These are phyloP conservation scores for Lunasporangiospora selenospora DNA, from an alignment of 192 early-diverging fungal species.

Conservation along the genomic window DNA sequence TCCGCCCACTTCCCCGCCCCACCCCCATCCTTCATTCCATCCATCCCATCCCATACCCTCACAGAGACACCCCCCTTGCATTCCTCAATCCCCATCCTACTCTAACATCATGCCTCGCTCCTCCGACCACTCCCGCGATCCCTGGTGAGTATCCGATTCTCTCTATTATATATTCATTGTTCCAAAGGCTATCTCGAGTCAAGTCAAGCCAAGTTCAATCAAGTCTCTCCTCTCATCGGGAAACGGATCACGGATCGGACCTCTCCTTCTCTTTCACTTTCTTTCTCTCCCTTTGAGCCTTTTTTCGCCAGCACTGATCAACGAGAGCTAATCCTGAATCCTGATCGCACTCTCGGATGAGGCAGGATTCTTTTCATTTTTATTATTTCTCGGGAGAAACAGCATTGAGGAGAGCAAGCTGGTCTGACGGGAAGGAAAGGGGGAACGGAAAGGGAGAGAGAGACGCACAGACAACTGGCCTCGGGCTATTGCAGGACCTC, in stretches of 20 bases:
- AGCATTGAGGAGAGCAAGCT: too few species aligned
- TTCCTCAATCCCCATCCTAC: neutral
- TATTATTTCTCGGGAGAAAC: too few species aligned
- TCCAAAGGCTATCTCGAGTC: neutral
- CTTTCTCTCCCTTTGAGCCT: neutral
- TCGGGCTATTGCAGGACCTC: too few species aligned
- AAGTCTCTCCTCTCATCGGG: neutral
- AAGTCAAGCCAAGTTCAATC: neutral
- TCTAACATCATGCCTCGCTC: slow-evolving; percentile 56
- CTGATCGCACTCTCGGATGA: too few species aligned
- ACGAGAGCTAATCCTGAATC: too few species aligned
- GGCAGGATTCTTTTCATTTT: too few species aligned
- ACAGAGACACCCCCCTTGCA: neutral
- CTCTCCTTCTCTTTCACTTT: neutral
- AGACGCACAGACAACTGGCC: too few species aligned
- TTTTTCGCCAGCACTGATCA: too few species aligned
- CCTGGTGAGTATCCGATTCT: slow-evolving; percentile 47
- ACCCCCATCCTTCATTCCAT: neutral
- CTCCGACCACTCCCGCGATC: slow-evolving; percentile 62
- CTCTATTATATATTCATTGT: neutral
- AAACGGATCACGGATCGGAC: neutral
- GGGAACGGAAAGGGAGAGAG: too few species aligned
- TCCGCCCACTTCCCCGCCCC: neutral
- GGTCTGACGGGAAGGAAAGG: too few species aligned
- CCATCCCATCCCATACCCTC: neutral